Evolutionary conservation across 768 basidiomycete species (phyloP).

Genomic region (Xerocomellus amylosporus): DNA sequence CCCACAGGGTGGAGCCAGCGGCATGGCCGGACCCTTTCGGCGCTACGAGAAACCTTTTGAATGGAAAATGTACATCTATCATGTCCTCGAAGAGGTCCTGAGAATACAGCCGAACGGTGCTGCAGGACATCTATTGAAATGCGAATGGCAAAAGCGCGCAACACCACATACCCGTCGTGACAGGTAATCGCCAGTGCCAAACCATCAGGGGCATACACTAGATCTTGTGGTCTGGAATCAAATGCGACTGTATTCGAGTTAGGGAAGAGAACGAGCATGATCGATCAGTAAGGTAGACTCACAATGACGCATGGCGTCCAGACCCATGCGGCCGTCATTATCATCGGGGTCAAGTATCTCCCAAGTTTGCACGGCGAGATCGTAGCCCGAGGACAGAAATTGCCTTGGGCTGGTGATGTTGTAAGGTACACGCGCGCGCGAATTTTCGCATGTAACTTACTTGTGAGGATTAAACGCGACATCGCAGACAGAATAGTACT

Average conservation of each 20-base stretch:
- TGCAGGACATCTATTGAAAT: conserved; percentile 5
- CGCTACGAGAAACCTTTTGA: conserved; percentile 14
- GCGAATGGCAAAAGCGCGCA: neutral
- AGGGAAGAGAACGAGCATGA: neutral
- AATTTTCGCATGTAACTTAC: conserved; percentile 28
- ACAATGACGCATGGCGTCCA: conserved; percentile 16
- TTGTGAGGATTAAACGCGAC: conserved; percentile 51
- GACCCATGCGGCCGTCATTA: conserved; percentile 8
- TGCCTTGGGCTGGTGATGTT: conserved; percentile 32
- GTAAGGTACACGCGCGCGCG: neutral
- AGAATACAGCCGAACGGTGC: conserved; percentile 22
- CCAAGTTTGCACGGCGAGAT: conserved; percentile 46
- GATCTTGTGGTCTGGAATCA: conserved; percentile 38
- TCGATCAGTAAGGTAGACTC: conserved; percentile 1
- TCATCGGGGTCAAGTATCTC: conserved; percentile 25
- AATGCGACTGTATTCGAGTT: conserved; percentile 18
- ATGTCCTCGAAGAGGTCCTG: conserved; percentile 24
- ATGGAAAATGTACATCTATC: conserved; percentile 12
- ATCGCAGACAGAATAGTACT: conserved; percentile 56
- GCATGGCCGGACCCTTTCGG: conserved; percentile 24
- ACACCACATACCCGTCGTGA: conserved; percentile 26
- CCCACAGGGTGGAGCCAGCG: conserved; percentile 55
- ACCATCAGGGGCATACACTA: conserved; percentile 44
- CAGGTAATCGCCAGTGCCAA: conserved; percentile 39
- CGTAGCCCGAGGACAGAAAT: conserved; percentile 49